These are phyloP conservation scores for Alternaria conjuncta DNA, from an alignment of 2,329 filamentous ascomycete genomes.

Conservation along the genomic window DNA sequence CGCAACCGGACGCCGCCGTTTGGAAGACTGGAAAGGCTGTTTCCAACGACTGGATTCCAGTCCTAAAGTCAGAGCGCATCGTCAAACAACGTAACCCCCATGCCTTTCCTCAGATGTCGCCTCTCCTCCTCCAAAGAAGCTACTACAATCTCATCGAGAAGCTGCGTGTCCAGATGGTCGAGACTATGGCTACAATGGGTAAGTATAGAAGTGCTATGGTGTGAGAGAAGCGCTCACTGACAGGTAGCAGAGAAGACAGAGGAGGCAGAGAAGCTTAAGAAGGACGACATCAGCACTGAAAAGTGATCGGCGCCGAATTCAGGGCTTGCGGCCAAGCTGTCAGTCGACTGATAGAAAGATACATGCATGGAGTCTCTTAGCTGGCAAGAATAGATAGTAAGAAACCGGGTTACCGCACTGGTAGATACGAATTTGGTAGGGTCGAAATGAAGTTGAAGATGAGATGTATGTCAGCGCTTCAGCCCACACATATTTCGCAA, in stretches of 20 bases:
- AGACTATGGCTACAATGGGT: background rate
- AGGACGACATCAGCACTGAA: background rate
- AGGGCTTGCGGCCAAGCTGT: background rate
- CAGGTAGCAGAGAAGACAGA: background rate
- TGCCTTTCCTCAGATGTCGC: too few relatives aligned
- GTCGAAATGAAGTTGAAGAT: background rate
- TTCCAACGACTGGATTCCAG: background rate
- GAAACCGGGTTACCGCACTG: background rate
- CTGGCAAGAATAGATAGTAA: background rate
- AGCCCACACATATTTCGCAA: background rate
- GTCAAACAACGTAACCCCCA: too few relatives aligned
- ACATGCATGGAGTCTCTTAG: background rate
- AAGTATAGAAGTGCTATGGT: background rate
- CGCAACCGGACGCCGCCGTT: fast-evolving
- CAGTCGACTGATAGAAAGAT: background rate
- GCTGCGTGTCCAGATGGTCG: background rate
- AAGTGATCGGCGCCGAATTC: background rate
- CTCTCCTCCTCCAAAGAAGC: too few relatives aligned
- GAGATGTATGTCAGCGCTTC: background rate
- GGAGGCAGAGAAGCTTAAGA: background rate
- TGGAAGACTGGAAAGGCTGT: background rate
- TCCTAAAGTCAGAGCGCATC: background rate
- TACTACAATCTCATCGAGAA: background rate
- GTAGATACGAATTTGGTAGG: background rate
- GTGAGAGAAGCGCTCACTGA: background rate